Evolutionary conservation across 2,329 filamentous ascomycete species (phyloP).

Genomic region (Venturia asperata): DNA sequence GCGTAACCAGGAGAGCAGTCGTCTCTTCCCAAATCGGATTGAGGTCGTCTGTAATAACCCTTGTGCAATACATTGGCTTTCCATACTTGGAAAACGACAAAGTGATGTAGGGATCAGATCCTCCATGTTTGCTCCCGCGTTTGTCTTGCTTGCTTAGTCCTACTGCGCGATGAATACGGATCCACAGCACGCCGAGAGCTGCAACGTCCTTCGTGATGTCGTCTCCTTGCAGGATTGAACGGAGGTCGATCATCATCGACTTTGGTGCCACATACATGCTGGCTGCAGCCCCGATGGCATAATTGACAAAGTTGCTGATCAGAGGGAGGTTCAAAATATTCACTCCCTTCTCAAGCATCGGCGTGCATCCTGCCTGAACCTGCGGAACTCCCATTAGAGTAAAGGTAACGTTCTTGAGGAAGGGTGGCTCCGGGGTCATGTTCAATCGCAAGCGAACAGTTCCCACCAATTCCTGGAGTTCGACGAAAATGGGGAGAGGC

Average conservation of each 20-base stretch:
- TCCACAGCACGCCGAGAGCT: slow-evolving; percentile 82
- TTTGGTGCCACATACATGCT: slow-evolving; percentile 93
- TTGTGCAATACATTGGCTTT: slow-evolving; percentile 95
- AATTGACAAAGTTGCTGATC: slow-evolving; percentile 96
- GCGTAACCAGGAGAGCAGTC: slow-evolving; percentile 71
- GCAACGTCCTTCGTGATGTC: slow-evolving; percentile 83
- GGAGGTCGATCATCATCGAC: slow-evolving; percentile 83
- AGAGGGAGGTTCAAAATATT: slow-evolving; percentile 88
- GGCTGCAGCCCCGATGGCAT: slow-evolving; percentile 78
- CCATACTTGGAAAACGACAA: slow-evolving; percentile 92
- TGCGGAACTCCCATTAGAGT: slow-evolving; percentile 92
- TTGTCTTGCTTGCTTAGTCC: slow-evolving; percentile 87
- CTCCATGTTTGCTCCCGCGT: slow-evolving; percentile 74
- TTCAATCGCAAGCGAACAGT: slow-evolving; percentile 77
- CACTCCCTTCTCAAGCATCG: slow-evolving; percentile 83
- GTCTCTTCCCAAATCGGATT: slow-evolving; percentile 91
- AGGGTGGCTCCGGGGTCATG: slow-evolving; percentile 84
- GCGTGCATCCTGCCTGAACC: slow-evolving; percentile 80
- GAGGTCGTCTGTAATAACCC: slow-evolving; percentile 88
- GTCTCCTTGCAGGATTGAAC: slow-evolving; percentile 85
- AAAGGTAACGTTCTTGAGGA: slow-evolving; percentile 84
- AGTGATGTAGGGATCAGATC: slow-evolving; percentile 93
- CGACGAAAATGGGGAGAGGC: slow-evolving; percentile 79
- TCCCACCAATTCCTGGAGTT: slow-evolving; percentile 82
- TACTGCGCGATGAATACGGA: slow-evolving; percentile 80